Evolutionary conservation across 306 rosid genomes (phyloP), one percentile per base, ranked within the genome.

Genomic region (Pyrus bretschneideri): DNA sequence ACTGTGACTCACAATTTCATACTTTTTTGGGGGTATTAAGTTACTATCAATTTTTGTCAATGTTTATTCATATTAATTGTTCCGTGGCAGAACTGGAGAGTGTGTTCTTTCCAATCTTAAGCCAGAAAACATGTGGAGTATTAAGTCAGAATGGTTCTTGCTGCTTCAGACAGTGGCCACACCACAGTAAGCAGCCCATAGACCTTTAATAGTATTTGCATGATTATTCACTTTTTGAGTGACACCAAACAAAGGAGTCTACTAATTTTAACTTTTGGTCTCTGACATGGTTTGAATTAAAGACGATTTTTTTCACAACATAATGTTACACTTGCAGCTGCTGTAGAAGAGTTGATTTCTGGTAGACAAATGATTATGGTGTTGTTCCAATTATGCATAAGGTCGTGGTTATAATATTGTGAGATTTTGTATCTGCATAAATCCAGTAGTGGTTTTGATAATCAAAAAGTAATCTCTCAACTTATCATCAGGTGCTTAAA

Each of bases 91-190:
- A 87, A 95, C 45, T 97, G 97, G 42, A 92, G 90, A 85, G 97
- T 95, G 96, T 9, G 97, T 95, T 75, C 96, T 92, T 61, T 95
- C 97, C 88, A 95, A 95, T 88, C 81, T 95, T 81, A 95, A 95
- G 87, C 97, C 97, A 27, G 96, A 89, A 21, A 57, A 81, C 86
- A 88, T 95, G 97, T 75, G 96, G 66, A 97, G 99, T 72, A 88
- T 95, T 72, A 95, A 90, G 82, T 95, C 99, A 66, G 97, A 95
- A 60, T 85, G 92, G 91, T 75, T 23, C 23, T 23, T 23, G 23
- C 23, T 23, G 99, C 97, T 81, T 87, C 93, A 38, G 85, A 79
- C 80, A 80, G 83, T 71, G 93, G 90, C 73, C 86, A 87, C 75
- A 84, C 93, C 30, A 29, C 30, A 29, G 30, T 29, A 29, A 29